A percentile compares a stretch with the other conserved stretches of the same genome.
Evolutionary conservation across 1,284 basidiomycete species (phyloP).

Genomic region (Ustilago shanxiensis): DNA sequence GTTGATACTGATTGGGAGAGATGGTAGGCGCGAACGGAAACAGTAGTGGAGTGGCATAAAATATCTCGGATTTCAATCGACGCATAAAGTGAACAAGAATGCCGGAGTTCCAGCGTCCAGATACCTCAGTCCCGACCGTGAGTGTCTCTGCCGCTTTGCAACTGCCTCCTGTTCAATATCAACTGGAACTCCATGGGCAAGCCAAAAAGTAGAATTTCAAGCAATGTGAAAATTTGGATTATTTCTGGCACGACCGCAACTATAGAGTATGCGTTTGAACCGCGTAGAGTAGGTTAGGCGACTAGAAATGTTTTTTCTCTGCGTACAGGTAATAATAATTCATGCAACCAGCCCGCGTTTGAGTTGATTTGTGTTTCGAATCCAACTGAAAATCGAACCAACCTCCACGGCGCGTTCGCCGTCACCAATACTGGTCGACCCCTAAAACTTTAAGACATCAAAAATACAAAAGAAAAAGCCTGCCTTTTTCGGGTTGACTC

Average conservation of each 20-base stretch:
- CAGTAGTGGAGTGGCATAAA: background rate
- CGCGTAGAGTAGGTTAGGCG: background rate
- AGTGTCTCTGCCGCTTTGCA: background rate
- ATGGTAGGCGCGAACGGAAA: background rate
- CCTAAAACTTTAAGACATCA: background rate
- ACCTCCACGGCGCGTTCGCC: background rate
- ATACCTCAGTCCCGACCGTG: too few relatives aligned
- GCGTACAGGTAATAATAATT: too few relatives aligned
- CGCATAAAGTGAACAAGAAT: slow-evolving; percentile 2
- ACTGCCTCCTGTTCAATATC: too few relatives aligned
- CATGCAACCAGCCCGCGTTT: slow-evolving; percentile 3
- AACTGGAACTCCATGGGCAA: too few relatives aligned
- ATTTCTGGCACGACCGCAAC: too few relatives aligned
- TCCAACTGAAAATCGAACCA: background rate
- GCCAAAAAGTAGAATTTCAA: too few relatives aligned
- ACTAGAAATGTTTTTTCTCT: background rate
- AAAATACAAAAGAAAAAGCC: background rate
- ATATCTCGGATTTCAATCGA: too few relatives aligned
- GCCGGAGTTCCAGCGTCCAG: slow-evolving; percentile 9
- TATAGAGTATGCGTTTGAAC: too few relatives aligned
- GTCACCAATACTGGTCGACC: background rate
- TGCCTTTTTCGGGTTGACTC: background rate
- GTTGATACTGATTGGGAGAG: too few relatives aligned
- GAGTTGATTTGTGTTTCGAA: background rate
- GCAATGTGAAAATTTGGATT: too few relatives aligned